These are phyloP conservation scores for Eucalyptus albens DNA, from an alignment of 345 rosid species.

Conservation along the genomic window DNA sequence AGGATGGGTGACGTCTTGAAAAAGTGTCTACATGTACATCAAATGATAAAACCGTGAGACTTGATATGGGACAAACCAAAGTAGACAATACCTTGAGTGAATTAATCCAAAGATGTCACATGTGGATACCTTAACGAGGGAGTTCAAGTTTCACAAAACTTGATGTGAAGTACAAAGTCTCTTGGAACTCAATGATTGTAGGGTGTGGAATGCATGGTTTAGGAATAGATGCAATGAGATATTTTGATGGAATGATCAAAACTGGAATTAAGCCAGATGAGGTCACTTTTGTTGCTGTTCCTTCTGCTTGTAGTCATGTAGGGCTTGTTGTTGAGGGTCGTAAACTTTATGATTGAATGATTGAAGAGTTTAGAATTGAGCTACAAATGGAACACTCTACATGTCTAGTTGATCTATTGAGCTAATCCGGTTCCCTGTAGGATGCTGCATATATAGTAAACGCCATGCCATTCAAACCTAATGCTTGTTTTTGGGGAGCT, in stretches of 20 bases:
- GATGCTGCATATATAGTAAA: constrained; percentile 34
- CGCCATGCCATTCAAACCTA: constrained; percentile 55
- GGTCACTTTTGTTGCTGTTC: constrained; percentile 20
- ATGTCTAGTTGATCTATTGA: constrained; percentile 20
- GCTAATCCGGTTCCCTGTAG: constrained; percentile 19
- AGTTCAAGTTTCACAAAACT: constrained; percentile 32
- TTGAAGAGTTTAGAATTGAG: neutral
- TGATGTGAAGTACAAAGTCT: constrained; percentile 33
- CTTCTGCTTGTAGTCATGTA: constrained; percentile 31
- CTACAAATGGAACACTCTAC: constrained; percentile 25
- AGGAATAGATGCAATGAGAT: constrained; percentile 16
- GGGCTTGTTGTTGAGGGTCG: constrained; percentile 19
- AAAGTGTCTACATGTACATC: no score
- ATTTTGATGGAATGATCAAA: constrained; percentile 19
- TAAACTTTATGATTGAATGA: constrained; percentile 11
- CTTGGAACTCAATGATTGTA: constrained; percentile 73
- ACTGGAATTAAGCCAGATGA: constrained; percentile 18
- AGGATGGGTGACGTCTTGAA: no score
- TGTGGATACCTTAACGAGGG: constrained; percentile 35
- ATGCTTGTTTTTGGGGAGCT: constrained; percentile 61
- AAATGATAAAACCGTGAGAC: no score
- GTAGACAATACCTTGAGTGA: no score
- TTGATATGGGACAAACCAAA: no score
- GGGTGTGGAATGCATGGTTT: constrained; percentile 66
- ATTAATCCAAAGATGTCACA: no score